Conservation (phyloP, 2,329 filamentous ascomycete species). For the Sclerotinia spermophila region DNA sequence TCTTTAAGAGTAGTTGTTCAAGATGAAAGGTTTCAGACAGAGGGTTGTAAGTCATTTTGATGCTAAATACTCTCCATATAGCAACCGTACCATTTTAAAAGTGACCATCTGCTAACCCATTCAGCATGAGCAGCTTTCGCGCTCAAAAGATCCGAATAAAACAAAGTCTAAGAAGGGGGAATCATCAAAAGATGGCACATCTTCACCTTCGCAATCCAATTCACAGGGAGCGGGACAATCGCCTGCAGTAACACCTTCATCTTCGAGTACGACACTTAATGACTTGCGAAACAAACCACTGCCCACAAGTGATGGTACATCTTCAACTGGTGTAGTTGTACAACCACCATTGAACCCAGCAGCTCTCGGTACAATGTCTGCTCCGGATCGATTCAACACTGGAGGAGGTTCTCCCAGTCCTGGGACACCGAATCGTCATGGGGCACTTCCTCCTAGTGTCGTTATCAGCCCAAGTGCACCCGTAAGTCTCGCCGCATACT, state of each 20-base stretch:
- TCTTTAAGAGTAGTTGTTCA: conserved; percentile 37
- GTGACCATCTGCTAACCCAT: conserved; percentile 44
- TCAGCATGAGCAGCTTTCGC: conserved; percentile 79
- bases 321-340: conserved; percentile 24
- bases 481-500: conserved; percentile 52
- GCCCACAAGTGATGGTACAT: conserved; percentile 50
- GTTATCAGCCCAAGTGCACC: conserved; percentile 93
- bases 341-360: conserved; percentile 35
- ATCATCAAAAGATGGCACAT: conserved; percentile 67
- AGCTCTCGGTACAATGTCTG: conserved; percentile 31
- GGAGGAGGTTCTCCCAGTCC: conserved; percentile 41
- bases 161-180: conserved; percentile 71
- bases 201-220: conserved; percentile 62
- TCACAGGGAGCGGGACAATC: conserved; percentile 56
- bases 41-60: conserved; percentile 71
- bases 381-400: conserved; percentile 44
- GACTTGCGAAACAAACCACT: conserved; percentile 81
- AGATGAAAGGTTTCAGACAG: conserved; percentile 97
- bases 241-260: conserved; percentile 72
- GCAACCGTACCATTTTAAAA: neutral
- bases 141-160: conserved; percentile 81
- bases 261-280: conserved; percentile 81
- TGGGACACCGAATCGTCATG: conserved; percentile 61
- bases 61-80: conserved; percentile 26
- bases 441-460: conserved; percentile 74